phyloP scores from a whole-genome alignment of 2,329 filamentous ascomycete genomes.

The Penicillium crustosum region DNA sequence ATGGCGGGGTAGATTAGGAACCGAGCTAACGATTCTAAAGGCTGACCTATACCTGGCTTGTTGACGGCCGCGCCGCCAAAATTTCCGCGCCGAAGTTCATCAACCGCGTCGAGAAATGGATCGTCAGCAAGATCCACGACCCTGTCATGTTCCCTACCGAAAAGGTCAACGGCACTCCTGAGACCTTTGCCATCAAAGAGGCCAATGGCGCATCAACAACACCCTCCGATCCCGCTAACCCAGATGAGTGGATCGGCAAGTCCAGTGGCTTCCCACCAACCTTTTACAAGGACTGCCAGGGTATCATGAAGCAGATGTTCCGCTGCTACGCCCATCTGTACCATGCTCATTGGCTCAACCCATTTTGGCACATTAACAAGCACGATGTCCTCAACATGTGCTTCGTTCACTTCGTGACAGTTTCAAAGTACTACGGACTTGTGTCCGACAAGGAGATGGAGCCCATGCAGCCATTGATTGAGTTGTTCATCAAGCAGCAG shows the following conservation, averaged over 20 bases:
- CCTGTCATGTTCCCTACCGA: conserved; percentile 87
- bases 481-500: conserved; percentile 86
- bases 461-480: conserved; percentile 92
- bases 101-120: conserved; percentile 94
- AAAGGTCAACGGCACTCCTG: conserved; percentile 61
- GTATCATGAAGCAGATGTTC: conserved; percentile 97
- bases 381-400: conserved; percentile 77
- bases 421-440: conserved; percentile 77
- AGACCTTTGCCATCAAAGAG: conserved; percentile 56
- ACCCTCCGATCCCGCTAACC: conserved; percentile 40
- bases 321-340: conserved; percentile 97
- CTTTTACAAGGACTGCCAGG: conserved; percentile 86
- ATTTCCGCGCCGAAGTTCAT: conserved; percentile 93
- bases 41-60: conserved; percentile 95
- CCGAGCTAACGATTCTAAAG: conserved; percentile 48
- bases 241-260: conserved; percentile 82
- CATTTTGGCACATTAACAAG: conserved; percentile 76
- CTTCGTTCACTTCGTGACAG: conserved; percentile 81
- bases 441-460: conserved; percentile 87
- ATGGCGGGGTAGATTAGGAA: conserved; percentile 15
- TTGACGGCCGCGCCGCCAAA: conserved; percentile 83
- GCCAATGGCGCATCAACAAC: conserved; percentile 34
- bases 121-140: conserved; percentile 92
- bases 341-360: conserved; percentile 88
- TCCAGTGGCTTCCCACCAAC: conserved; percentile 87